Percentiles rank a stretch among this genome's conserved stretches.
phyloP scores from a whole-genome alignment of 2,329 filamentous ascomycete species.

The Talaromyces sp. region DNA sequence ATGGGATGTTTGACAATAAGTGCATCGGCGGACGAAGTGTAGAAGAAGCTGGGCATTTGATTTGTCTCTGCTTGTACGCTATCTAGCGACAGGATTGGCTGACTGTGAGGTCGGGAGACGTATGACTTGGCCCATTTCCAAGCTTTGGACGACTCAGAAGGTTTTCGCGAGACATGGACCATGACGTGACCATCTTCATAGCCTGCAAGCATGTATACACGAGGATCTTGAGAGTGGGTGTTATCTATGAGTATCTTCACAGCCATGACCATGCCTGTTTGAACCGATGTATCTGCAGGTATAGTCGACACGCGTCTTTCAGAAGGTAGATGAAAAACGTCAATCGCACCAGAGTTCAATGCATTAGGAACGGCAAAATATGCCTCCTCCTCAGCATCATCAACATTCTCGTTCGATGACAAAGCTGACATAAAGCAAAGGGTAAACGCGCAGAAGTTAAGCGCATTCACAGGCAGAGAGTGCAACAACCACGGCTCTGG shows the following conservation, averaged over 20 bases:
- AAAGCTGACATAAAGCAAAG: constrained; percentile 47
- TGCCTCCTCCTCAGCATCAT: constrained; percentile 35
- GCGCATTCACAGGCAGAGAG: constrained; percentile 78
- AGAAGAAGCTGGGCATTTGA: constrained; percentile 52
- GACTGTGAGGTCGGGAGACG: constrained; percentile 64
- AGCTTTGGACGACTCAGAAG: constrained; percentile 19
- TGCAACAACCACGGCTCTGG: constrained; percentile 75
- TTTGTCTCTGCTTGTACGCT: constrained; percentile 45
- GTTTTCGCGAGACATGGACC: constrained; percentile 54
- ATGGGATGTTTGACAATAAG: constrained; percentile 73
- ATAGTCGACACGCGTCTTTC: constrained; percentile 65
- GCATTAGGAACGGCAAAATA: constrained; percentile 80
- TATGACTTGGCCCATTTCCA: constrained; percentile 59
- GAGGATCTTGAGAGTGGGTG: constrained; percentile 19
- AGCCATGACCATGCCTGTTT: constrained; percentile 80
- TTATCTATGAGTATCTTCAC: constrained; percentile 57
- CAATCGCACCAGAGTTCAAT: constrained; percentile 69
- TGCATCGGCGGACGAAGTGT: constrained; percentile 81
- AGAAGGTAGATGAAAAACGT: constrained; percentile 78
- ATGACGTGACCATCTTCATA: constrained; percentile 82
- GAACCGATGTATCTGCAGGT: constrained; percentile 42
- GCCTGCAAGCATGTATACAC: constrained; percentile 65
- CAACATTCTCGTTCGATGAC: not conserved
- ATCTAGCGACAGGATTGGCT: constrained; percentile 76
- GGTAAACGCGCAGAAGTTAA: constrained; percentile 91